Base-by-base conservation (phyloP, 495 filamentous ascomycete genomes). In the Astrothelium subdiscretum region DNA sequence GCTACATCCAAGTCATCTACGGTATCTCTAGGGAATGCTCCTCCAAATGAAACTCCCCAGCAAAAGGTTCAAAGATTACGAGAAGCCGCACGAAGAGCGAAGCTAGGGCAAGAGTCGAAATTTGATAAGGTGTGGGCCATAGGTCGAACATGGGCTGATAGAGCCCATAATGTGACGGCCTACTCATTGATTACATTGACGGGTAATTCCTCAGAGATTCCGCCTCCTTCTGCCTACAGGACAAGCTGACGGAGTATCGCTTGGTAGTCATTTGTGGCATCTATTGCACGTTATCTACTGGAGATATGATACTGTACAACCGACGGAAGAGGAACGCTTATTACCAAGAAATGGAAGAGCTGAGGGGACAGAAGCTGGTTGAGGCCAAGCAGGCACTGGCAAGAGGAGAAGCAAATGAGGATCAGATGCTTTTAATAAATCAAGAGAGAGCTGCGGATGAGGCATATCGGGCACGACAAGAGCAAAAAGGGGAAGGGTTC, bases 271-370 rank as follows among this genome's bases (percentile, higher is more conserved):
- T 96, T 66, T 83, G 85, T 65, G 84, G 81, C 66, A 81, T 85
- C 59, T 81, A 92, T 40, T 90, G 89, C 24, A 79, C 85, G 61
- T 94, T 91, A 77, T 87, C 92, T 6, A 80, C 91, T 59, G 81
- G 81, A 69, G 92, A 96, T 73, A 88, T 98, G 83, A 83, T 94
- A 31, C 72, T 89, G 48, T 88, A 92, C 77, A 97, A 96, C 78
- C 87, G 89, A 43, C 78, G 80, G 54, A 83, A 86, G 73, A 63
- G 70, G 40, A 66, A 61, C 3, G 72, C 72, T 42, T 76, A 59
- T 59, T 67, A 69, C 20, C 64, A 67, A 22, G 62, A 73, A 40
- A 63, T 71, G 67, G 63, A 71, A 57, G 62, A 62, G 62, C 58
- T 71, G 60, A 66, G 62, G 18, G 67, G 63, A 42, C 65, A 51